Conservation (phyloP, 129 eudicot species). For the Cynara cardunculus region DNA sequence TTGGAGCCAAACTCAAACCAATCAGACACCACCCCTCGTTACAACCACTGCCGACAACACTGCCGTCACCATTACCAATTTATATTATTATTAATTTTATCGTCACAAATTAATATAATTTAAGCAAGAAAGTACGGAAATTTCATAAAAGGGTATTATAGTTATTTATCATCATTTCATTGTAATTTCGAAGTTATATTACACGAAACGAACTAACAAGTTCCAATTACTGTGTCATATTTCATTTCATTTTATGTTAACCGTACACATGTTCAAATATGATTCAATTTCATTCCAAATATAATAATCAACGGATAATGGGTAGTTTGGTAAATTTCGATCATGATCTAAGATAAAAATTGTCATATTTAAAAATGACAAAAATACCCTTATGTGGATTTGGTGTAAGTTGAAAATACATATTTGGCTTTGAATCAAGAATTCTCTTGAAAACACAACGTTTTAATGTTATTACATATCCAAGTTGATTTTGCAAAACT, state of each 20-base stretch:
- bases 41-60: too few relatives aligned
- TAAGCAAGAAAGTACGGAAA: not conserved
- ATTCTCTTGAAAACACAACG: not conserved
- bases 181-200: not conserved
- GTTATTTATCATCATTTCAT: not conserved
- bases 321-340: not conserved
- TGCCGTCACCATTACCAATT: too few relatives aligned
- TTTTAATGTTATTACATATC: not conserved
- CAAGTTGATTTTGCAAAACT: not conserved
- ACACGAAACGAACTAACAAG: not conserved
- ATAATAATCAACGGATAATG: not conserved
- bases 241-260: not conserved
- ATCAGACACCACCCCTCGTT: too few relatives aligned
- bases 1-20: too few relatives aligned
- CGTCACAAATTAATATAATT: too few relatives aligned
- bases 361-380: not conserved
- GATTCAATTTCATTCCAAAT: not conserved
- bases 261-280: not conserved
- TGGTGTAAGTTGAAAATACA: not conserved
- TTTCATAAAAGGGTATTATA: not conserved
- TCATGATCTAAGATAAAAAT: not conserved
- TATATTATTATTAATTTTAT: too few relatives aligned
- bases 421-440: not conserved
- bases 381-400: not conserved
- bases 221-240: not conserved